Conservation (phyloP, 176 grass and related monocot genomes). For the Alloteropsis semialata region DNA sequence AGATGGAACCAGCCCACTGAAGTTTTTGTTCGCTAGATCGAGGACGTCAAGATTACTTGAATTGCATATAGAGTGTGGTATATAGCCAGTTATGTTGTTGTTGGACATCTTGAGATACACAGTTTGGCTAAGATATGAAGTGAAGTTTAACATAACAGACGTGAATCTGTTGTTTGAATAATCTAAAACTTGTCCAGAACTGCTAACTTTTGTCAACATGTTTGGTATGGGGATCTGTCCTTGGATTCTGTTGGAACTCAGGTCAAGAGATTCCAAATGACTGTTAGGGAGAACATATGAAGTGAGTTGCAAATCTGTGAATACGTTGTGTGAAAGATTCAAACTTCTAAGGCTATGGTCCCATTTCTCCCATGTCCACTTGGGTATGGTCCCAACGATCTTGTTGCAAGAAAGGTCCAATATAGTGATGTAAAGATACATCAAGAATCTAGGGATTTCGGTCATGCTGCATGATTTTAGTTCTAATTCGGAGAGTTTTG, state of each 20-base stretch:
- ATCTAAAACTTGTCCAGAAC: background rate
- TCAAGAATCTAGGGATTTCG: background rate
- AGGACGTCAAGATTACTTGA: background rate
- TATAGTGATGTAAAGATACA: background rate
- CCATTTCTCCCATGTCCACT: conserved; percentile 1
- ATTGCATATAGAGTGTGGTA: conserved; percentile 21
- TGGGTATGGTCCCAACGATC: conserved; percentile 18
- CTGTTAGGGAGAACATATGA: background rate
- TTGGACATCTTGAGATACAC: background rate
- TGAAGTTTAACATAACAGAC: background rate
- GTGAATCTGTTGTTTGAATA: conserved; percentile 14
- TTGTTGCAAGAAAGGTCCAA: conserved; percentile 26
- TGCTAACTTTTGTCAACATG: background rate
- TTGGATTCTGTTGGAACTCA: background rate
- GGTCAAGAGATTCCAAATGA: background rate
- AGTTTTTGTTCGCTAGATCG: conserved; percentile 13
- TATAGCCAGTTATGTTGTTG: conserved; percentile 1
- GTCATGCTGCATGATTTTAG: background rate
- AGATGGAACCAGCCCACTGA: background rate
- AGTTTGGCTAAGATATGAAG: background rate
- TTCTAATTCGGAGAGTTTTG: background rate
- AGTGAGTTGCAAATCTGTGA: background rate
- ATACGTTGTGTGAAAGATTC: background rate
- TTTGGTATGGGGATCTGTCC: background rate
- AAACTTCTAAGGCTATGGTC: background rate